These are phyloP conservation scores for Entophlyctis luteolus DNA, from an alignment of 192 early-diverging fungal genomes.

Conservation along the genomic window DNA sequence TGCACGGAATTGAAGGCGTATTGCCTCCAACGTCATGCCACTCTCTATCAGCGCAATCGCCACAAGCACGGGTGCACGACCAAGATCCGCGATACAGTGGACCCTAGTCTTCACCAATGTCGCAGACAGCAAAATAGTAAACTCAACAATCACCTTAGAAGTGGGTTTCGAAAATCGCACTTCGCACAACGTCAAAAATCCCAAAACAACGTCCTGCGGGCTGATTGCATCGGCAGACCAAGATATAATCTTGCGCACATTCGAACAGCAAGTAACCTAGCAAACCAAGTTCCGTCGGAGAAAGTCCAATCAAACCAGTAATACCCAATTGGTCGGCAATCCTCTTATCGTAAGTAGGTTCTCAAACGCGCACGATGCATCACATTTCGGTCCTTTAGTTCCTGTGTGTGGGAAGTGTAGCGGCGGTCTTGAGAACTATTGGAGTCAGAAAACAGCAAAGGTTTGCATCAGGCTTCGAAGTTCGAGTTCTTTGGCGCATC, in stretches of 20 bases:
- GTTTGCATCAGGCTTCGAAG: conserved; percentile 60
- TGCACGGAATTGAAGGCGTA: conserved; percentile 76
- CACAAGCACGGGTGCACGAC: conserved; percentile 89
- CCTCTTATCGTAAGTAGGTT: conserved; percentile 74
- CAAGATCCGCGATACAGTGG: conserved; percentile 93
- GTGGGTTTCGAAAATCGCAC: conserved; percentile 43
- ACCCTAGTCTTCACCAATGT: conserved; percentile 18
- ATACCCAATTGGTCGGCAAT: conserved; percentile 61
- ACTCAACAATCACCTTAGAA: too few species aligned
- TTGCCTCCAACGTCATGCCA: conserved; percentile 75
- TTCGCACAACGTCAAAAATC: conserved; percentile 67
- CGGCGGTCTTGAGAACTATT: background rate
- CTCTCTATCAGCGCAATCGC: conserved; percentile 79
- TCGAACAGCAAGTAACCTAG: too few species aligned
- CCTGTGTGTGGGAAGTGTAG: conserved; percentile 27
- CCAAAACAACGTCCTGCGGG: conserved; percentile 32
- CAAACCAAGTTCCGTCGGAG: conserved; percentile 72
- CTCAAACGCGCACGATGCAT: conserved; percentile 86
- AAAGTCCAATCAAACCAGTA: conserved; percentile 84
- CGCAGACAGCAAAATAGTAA: conserved; percentile 20
- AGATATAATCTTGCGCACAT: too few species aligned
- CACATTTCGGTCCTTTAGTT: conserved; percentile 69
- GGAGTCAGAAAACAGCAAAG: conserved; percentile 1
- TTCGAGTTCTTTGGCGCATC: conserved; percentile 87
- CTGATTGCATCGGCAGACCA: too few species aligned